phyloP scores from a whole-genome alignment of 2,329 filamentous ascomycete species.

The Chaetomiaceae sp. region DNA sequence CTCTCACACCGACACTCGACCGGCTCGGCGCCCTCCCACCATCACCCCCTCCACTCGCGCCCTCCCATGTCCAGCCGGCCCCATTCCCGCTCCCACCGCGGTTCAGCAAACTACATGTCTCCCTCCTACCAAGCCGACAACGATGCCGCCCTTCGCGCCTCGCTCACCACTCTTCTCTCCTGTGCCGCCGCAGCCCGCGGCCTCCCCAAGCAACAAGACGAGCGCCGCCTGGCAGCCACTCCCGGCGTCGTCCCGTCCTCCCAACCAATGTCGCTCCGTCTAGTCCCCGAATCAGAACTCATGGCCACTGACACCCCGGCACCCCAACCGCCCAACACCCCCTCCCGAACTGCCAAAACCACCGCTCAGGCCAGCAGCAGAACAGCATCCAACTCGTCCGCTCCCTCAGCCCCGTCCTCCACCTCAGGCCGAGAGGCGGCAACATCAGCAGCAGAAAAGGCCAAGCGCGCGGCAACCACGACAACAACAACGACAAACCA shows the following conservation, averaged over 20 bases:
- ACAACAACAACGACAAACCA: slow-evolving; percentile 28
- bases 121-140: slow-evolving; percentile 80
- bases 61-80: slow-evolving; percentile 46
- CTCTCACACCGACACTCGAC: slow-evolving; percentile 46
- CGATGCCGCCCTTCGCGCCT: slow-evolving; percentile 86
- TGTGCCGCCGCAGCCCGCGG: slow-evolving; percentile 86
- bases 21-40: slow-evolving; percentile 43
- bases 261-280: slow-evolving; percentile 54
- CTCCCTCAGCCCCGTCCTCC: slow-evolving; percentile 28
- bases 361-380: no score
- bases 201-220: slow-evolving; percentile 62
- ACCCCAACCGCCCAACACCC: no score
- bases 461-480: slow-evolving; percentile 38
- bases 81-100: slow-evolving; percentile 42
- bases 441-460: slow-evolving; percentile 36
- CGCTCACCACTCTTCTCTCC: slow-evolving; percentile 91
- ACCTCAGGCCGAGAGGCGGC: slow-evolving; percentile 20
- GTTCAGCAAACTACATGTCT: slow-evolving; percentile 59
- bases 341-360: no score
- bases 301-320: slow-evolving; percentile 30
- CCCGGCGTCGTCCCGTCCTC: slow-evolving; percentile 42
- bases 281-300: slow-evolving; percentile 58
- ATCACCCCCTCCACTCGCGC: slow-evolving; percentile 47
- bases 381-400: slow-evolving; percentile 30
- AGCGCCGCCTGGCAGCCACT: slow-evolving; percentile 30